A percentile compares a stretch with the other conserved stretches of the same genome.
phyloP scores from a whole-genome alignment of 2,329 filamentous ascomycete species.

The Fusarium aywerte region DNA sequence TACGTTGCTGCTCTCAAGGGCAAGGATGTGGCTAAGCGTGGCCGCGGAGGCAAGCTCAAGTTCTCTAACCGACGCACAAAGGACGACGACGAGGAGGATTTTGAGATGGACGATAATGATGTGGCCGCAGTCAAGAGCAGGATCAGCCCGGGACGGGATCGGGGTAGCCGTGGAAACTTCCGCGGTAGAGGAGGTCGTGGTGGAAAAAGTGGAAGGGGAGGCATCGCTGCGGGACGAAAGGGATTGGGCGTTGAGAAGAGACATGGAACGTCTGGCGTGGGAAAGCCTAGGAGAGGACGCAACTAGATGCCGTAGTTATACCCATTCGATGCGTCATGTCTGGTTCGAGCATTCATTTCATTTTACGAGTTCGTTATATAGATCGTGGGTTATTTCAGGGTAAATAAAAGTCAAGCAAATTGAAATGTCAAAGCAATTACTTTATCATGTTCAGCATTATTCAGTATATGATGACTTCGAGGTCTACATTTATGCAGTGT shows the following conservation, averaged over 20 bases:
- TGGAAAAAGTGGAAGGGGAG: conserved; percentile 59
- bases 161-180: conserved; percentile 51
- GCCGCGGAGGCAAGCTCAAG: conserved; percentile 75
- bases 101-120: conserved; percentile 65
- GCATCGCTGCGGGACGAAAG: conserved; percentile 58
- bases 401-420: conserved; percentile 36
- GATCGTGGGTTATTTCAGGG: conserved; percentile 31
- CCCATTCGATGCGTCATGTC: conserved; percentile 44
- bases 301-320: conserved; percentile 48
- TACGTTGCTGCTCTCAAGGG: conserved; percentile 77
- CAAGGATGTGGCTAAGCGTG: conserved; percentile 72
- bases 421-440: background rate
- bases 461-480: background rate
- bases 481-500: background rate
- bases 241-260: conserved; percentile 64
- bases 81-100: conserved; percentile 60
- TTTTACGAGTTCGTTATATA: conserved; percentile 33
- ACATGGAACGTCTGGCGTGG: conserved; percentile 56
- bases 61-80: conserved; percentile 71
- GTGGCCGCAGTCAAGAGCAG: conserved; percentile 64
- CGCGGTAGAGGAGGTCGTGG: conserved; percentile 48
- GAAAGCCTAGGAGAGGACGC: conserved; percentile 54
- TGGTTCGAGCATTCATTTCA: conserved; percentile 41
- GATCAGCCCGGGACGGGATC: conserved; percentile 54
- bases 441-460: background rate